phyloP scores from a whole-genome alignment of 2,329 filamentous ascomycete species.

The Botryotinia calthae region DNA sequence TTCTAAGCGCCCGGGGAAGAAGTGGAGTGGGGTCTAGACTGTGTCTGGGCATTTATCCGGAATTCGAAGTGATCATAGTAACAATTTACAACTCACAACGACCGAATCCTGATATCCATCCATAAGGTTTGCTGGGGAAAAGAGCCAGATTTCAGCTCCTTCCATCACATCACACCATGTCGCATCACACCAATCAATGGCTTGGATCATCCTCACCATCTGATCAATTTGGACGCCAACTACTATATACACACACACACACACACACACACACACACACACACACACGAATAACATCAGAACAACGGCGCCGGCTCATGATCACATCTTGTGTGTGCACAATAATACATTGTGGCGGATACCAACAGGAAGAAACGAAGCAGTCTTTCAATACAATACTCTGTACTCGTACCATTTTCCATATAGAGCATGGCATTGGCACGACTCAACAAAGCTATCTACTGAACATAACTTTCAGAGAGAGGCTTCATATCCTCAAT shows the following conservation, averaged over 20 bases:
- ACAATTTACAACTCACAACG: neutral
- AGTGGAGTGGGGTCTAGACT: neutral
- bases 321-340: neutral
- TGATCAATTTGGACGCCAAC: neutral
- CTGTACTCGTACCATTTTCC: neutral
- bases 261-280: neutral
- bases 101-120: neutral
- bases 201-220: neutral
- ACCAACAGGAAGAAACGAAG: neutral
- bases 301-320: neutral
- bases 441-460: neutral
- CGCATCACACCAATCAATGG: neutral
- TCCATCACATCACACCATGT: neutral
- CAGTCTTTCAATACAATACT: neutral
- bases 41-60: neutral
- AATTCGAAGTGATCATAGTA: no score
- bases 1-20: constrained; percentile 9
- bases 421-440: neutral
- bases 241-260: neutral
- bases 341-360: neutral
- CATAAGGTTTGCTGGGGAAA: neutral
- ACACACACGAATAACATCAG: neutral
- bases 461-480: neutral
- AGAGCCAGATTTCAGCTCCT: neutral
- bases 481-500: neutral